phyloP scores from a whole-genome alignment of 306 rosid species.

The Mucuna pruriens region DNA sequence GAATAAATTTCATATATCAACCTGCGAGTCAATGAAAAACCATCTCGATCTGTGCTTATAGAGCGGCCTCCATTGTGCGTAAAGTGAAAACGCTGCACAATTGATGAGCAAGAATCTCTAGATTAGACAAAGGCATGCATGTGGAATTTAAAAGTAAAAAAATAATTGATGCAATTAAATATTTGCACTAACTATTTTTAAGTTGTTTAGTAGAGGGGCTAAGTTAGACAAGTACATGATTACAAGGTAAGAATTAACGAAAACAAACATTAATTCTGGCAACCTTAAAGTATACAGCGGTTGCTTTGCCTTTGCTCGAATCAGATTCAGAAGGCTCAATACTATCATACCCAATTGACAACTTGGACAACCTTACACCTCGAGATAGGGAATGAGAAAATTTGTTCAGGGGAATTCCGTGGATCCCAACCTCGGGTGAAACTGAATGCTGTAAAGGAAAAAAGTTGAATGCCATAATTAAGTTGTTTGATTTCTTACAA shows the following conservation, averaged over 20 bases:
- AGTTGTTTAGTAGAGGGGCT: no score
- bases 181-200: no score
- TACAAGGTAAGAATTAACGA: background rate
- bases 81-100: slow-evolving; percentile 62
- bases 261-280: background rate
- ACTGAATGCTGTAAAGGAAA: slow-evolving; percentile 55
- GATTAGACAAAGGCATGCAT: background rate
- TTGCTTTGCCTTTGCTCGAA: slow-evolving; percentile 55
- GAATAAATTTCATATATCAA: slow-evolving; percentile 11
- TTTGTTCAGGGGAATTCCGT: slow-evolving; percentile 63
- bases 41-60: slow-evolving; percentile 61
- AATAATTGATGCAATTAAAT: no score
- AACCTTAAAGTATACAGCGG: slow-evolving; percentile 67
- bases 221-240: no score
- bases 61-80: slow-evolving; percentile 54
- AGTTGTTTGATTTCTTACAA: background rate
- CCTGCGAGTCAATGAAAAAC: slow-evolving; percentile 73
- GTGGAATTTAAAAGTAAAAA: no score
- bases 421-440: slow-evolving; percentile 70
- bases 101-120: background rate
- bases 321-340: slow-evolving; percentile 65
- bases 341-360: slow-evolving; percentile 58
- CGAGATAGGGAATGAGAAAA: slow-evolving; percentile 61
- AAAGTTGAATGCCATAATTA: background rate
- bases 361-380: slow-evolving; percentile 61